Evolutionary conservation across 192 early-diverging fungal species (phyloP).

Genomic region (Coemansia sp.): DNA sequence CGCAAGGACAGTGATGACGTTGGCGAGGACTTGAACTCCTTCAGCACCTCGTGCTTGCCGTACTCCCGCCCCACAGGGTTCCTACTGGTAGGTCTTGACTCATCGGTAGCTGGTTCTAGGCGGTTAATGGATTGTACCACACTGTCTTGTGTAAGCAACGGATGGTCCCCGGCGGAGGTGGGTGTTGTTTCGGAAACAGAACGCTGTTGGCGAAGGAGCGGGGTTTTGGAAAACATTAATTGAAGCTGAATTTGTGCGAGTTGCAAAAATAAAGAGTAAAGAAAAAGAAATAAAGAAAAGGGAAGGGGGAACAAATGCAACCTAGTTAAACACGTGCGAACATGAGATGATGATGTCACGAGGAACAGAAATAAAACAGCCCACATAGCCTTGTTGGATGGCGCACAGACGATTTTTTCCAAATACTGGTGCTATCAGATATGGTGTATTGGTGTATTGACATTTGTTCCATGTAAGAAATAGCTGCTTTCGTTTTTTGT

Average conservation of each 20-base stretch:
- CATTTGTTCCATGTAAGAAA: too few relatives aligned
- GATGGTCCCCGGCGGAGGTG: constrained; percentile 25
- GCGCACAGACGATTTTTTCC: too few relatives aligned
- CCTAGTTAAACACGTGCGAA: not conserved
- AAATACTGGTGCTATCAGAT: too few relatives aligned
- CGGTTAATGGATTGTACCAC: constrained; percentile 30
- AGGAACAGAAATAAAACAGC: not conserved
- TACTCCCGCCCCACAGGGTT: constrained; percentile 4
- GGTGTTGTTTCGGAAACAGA: not conserved
- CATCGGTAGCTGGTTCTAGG: constrained; percentile 29
- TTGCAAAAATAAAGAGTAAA: not conserved
- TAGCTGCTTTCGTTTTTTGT: too few relatives aligned
- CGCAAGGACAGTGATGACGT: not conserved
- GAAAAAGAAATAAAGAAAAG: not conserved
- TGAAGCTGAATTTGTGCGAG: not conserved
- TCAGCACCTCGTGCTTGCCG: constrained; percentile 29
- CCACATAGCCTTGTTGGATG: not conserved
- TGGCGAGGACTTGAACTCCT: constrained; percentile 23
- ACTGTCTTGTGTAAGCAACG: constrained; percentile 6
- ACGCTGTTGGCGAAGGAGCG: constrained; percentile 6
- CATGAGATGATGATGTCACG: not conserved
- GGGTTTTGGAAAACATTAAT: constrained; percentile 30
- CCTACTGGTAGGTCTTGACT: constrained; percentile 12
- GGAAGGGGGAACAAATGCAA: not conserved
- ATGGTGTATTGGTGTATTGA: too few relatives aligned